Percentiles rank a stretch among this genome's conserved stretches.
phyloP scores from a whole-genome alignment of 441 rosid species.

The Jatropha podagrica region DNA sequence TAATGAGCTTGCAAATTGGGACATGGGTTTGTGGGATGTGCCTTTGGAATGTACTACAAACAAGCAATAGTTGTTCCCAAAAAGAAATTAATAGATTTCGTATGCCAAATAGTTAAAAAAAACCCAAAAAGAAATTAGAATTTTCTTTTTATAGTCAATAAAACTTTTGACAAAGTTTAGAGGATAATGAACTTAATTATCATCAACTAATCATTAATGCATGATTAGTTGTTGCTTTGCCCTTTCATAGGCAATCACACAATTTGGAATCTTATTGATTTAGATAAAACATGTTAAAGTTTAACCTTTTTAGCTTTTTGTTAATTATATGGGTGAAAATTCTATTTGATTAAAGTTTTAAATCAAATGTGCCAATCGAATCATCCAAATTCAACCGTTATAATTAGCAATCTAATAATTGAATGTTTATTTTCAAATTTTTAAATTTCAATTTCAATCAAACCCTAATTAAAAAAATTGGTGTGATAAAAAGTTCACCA shows the following conservation, averaged over 20 bases:
- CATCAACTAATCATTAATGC: slow-evolving; percentile 1
- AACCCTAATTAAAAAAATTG: too few relatives aligned
- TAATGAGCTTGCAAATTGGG: neutral
- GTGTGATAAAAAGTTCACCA: too few relatives aligned
- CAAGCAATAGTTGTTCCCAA: too few relatives aligned
- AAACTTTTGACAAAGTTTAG: neutral
- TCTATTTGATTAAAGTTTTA: too few relatives aligned
- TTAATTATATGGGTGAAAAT: neutral
- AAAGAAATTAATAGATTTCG: too few relatives aligned
- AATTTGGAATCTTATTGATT: slow-evolving; percentile 3
- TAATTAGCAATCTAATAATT: too few relatives aligned
- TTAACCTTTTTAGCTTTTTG: neutral
- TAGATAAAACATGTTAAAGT: neutral
- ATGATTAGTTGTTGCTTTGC: slow-evolving; percentile 1
- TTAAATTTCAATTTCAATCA: too few relatives aligned
- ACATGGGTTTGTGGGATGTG: neutral
- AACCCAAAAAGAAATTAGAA: neutral
- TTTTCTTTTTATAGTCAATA: slow-evolving; percentile 4
- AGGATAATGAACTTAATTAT: neutral
- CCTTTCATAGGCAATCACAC: neutral
- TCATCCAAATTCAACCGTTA: too few relatives aligned
- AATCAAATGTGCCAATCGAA: too few relatives aligned
- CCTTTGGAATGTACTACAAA: neutral
- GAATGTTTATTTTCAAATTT: too few relatives aligned
- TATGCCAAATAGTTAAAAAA: too few relatives aligned